Percentiles rank a stretch among this genome's conserved stretches.
Conservation (phyloP, 202 grass and related monocot species). For the Panicum virgatum region DNA sequence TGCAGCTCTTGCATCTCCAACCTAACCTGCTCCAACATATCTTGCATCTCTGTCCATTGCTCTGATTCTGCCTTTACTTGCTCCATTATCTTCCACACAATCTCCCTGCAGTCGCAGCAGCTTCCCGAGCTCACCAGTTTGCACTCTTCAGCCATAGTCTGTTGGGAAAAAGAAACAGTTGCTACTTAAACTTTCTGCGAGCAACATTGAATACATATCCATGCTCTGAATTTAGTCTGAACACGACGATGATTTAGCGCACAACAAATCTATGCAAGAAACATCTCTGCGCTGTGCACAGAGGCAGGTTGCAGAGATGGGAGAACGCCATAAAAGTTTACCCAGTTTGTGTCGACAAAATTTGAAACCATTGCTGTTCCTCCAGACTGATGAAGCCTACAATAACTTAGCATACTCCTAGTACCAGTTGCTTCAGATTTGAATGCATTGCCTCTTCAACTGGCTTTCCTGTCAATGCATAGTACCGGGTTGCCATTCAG, state of each 20-base stretch:
- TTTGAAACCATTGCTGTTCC: background rate
- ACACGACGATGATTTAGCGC: background rate
- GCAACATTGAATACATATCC: background rate
- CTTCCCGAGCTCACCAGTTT: conserved; percentile 40
- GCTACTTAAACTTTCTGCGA: background rate
- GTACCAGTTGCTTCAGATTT: conserved; percentile 13
- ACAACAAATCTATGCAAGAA: background rate
- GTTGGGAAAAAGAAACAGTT: conserved; percentile 23
- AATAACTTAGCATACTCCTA: conserved; percentile 5
- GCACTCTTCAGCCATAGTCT: conserved; percentile 51
- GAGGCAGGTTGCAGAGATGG: background rate
- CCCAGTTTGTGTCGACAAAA: conserved; percentile 17
- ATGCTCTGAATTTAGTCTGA: background rate
- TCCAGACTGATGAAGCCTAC: conserved; percentile 1
- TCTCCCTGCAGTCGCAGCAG: conserved; percentile 78
- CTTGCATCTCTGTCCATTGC: conserved; percentile 96
- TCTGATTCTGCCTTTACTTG: conserved; percentile 87
- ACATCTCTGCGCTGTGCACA: background rate
- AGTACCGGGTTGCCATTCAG: background rate
- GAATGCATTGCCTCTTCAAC: conserved; percentile 19
- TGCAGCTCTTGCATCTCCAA: conserved; percentile 85
- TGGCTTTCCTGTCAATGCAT: background rate
- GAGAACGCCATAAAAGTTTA: conserved; percentile 13
- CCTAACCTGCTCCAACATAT: conserved; percentile 90
- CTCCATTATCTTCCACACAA: conserved; percentile 81